Evolutionary conservation across 192 early-diverging fungal genomes (phyloP).

Genomic region (Gonapodya sp.): DNA sequence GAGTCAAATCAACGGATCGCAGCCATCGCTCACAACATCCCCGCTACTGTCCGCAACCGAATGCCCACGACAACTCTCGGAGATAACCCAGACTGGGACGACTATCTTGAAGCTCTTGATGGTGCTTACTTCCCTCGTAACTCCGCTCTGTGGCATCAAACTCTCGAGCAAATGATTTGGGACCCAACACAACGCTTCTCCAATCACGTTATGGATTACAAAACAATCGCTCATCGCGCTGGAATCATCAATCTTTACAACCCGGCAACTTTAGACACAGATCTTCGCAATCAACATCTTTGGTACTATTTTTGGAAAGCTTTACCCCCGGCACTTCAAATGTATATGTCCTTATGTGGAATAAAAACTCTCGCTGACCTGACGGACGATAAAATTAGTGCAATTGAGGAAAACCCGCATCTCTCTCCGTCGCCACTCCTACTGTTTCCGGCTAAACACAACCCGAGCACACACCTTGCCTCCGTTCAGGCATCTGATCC

Average conservation of each 20-base stretch:
- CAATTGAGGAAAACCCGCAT: too few species aligned
- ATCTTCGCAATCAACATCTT: not conserved
- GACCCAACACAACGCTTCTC: not conserved
- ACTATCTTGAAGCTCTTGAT: not conserved
- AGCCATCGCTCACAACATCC: not conserved
- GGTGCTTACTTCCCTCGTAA: not conserved
- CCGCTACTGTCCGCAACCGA: not conserved
- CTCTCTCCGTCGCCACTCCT: too few species aligned
- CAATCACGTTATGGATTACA: not conserved
- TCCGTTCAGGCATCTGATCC: too few species aligned
- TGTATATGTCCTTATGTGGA: not conserved
- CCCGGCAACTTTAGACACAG: not conserved
- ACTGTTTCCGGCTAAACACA: too few species aligned
- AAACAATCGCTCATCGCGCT: not conserved
- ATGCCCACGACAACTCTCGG: not conserved
- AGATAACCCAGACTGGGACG: not conserved
- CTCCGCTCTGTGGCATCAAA: not conserved
- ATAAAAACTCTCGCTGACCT: not conserved
- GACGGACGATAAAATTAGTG: not conserved
- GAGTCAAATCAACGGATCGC: not conserved
- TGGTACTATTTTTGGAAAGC: not conserved
- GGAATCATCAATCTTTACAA: not conserved
- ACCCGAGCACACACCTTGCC: too few species aligned
- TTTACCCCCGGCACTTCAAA: not conserved
- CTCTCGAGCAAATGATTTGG: not conserved